Evolutionary conservation across 352 stramenopile species (phyloP), one percentile per base, ranked within the genome.

Genomic region (Pseudoperonospora humuli): DNA sequence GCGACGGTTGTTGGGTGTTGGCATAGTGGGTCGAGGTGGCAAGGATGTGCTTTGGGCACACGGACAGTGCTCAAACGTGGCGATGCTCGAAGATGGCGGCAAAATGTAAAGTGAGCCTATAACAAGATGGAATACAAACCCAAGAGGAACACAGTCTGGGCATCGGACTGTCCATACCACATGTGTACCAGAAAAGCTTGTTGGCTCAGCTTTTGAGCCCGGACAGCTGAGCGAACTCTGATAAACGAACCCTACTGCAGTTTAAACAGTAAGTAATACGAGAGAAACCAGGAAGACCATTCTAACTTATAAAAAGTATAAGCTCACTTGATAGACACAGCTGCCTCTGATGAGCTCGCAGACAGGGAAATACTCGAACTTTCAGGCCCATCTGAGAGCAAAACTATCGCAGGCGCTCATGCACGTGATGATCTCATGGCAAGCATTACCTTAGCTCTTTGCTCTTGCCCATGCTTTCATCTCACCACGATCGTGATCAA

Each of bases 101-200:
- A 46, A 68, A 68, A 59, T 60, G 53, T 39, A 55, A 57, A 71
- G 49, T 71, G 64, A 68, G 45, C 36, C 6, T 35, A 14, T 24
- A 11, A 48, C 36, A 39, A 51, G 43, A 40, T 43, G 49, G 35
- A 44, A 54, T 45, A 44, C 39, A 39, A 36, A 25, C 14, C 20
- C 19, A 42, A 52, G 17, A 34, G 36, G n/a, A 34, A 56, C 41
- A 38, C 37, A 50, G 26, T 20, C 25, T 40, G 39, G 26, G 29
- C 33, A 61, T 55, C 36, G 51, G 45, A 59, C 57, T 52, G 46
- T 67, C 57, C 46, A 47, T 63, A 59, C 42, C 47, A 63, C 53
- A 13, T 6, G 42, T 33, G 50, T 34, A 38, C 27, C 42, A 27
- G 57, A 67, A 63, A 63, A 43, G 49, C 47, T 15, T 61, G 41